Base-by-base conservation (phyloP, 2,329 filamentous ascomycete genomes). In the Colletotrichum karsti region DNA sequence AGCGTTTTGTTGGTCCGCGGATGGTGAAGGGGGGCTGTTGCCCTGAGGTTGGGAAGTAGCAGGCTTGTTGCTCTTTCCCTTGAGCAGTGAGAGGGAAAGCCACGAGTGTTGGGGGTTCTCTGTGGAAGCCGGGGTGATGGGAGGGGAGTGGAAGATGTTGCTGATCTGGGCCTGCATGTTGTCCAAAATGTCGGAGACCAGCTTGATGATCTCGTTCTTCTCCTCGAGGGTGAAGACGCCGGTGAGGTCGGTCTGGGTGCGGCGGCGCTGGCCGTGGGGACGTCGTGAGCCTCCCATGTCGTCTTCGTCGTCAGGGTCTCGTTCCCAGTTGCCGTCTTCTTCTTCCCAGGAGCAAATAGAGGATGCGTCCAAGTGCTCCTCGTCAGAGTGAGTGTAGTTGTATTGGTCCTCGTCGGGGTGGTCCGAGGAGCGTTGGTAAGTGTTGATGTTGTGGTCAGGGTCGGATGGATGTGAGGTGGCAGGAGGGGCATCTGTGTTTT, bases 121-220 rank as follows among this genome's bases (percentile, higher is more conserved):
- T 18, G 69, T 73, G 4, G 74, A 63, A 39, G 77, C 71, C 20
- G 79, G 76, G 7, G 77, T 75, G 35, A 76, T 73, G 15, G 78
- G 77, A 22, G 84, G 79, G 6, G 79, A 81, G 70, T 88, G 85
- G 70, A 90, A 90, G 65, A 83, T 81, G 57, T 82, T 81, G 69
- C 76, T 80, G 65, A 90, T 80, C 42, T 87, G 82, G 57, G 81
- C 82, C 63, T 85, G 82, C 80, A 91, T 87, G 39, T 81, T 81
- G 54, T 90, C 87, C 37, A 84, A 85, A 69, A 89, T 85, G 50
- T 82, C 81, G 26, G 75, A 80, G 64, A 88, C 77, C 12, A 91
- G 80, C 4, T 81, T 78, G n/a, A 80, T 77, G 42, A 91, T 76
- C 64, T 90, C 87, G 33, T 80, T 79, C 71, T 82, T 84, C 73